These are phyloP conservation scores for Delonix regia DNA, from an alignment of 306 rosid species.

Conservation along the genomic window DNA sequence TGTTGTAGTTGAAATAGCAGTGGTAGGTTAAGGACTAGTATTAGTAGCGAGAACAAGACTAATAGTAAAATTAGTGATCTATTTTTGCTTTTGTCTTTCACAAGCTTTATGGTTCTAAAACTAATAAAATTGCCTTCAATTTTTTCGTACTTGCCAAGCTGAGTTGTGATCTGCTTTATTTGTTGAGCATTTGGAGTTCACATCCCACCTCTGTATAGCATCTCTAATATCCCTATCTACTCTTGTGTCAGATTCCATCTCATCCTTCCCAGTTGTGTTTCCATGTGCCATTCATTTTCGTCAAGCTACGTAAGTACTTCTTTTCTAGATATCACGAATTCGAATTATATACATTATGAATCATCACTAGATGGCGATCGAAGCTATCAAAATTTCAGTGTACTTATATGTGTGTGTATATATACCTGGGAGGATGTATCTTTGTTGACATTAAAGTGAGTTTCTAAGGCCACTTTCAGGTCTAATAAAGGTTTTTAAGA, in stretches of 20 bases:
- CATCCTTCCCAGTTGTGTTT: constrained; percentile 88
- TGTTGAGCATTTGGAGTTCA: constrained; percentile 95
- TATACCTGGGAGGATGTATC: constrained; percentile 44
- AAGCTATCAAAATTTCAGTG: too few relatives aligned
- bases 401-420: background rate
- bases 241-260: constrained; percentile 99
- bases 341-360: too few relatives aligned
- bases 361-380: too few relatives aligned
- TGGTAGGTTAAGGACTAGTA: constrained; percentile 62
- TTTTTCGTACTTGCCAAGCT: constrained; percentile 85
- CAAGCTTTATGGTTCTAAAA: constrained; percentile 98
- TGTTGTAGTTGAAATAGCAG: constrained; percentile 44
- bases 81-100: constrained; percentile 93
- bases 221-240: constrained; percentile 91
- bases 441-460: constrained; percentile 40
- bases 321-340: too few relatives aligned
- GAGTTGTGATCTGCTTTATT: constrained; percentile 78
- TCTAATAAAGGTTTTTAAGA: constrained; percentile 79
- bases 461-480: constrained; percentile 71
- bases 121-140: constrained; percentile 99
- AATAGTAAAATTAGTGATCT: constrained; percentile 44
- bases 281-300: constrained; percentile 42
- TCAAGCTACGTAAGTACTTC: too few relatives aligned
- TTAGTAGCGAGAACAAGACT: constrained; percentile 43
- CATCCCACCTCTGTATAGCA: constrained; percentile 85